Base-by-base conservation (phyloP, 768 basidiomycete genomes). In the Trametes cingulata region DNA sequence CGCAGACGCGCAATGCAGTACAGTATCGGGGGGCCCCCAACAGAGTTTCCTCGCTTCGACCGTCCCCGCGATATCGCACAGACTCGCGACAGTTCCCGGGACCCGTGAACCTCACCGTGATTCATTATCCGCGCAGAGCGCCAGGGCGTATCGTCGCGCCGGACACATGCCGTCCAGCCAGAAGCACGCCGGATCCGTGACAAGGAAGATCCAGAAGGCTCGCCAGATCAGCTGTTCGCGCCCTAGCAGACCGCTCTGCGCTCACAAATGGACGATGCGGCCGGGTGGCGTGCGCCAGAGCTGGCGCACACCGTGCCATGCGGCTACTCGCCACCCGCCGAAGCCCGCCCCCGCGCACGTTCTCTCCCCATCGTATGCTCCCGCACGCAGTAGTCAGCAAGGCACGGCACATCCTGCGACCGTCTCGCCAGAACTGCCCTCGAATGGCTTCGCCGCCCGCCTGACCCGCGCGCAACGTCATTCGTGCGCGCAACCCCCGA, bases 251-350 rank as follows among this genome's bases (percentile, higher is more conserved):
- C 29, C 29, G 27, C 48, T 36, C 42, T 43, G 7, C 19, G 7
- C 22, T 19, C 17, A 35, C 15, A 37, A 35, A 50, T 20, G 35
- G 49, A 33, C 20, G 51, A 40, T 36, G 15, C 55, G 35, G 48
- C 48, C 48, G 10, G 41, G 41, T 40, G 41, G 37, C 46, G 55
- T 24, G 25, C 36, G 22, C 9, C 29, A n/a, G 19, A n/a, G n/a
- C 20, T 25, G 47, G 24, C 17, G 35, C 55, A 25, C 25, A 19
- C 27, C 37, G 2, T 42, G 48, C 56, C 56, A 50, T 35, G 56
- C 47, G 56, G 56, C 56, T 57, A 57, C 56, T 49, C 40, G 56
- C 56, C 56, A 22, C 39, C 56, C 19, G 25, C 47, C 20, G 35
- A 29, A 49, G 45, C 10, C 33, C 33, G 19, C 29, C 19, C 22